Percentiles rank a stretch among this genome's conserved stretches.
Conservation (phyloP, 805 yeast genomes). For the Sporopachydermia quercuum region DNA sequence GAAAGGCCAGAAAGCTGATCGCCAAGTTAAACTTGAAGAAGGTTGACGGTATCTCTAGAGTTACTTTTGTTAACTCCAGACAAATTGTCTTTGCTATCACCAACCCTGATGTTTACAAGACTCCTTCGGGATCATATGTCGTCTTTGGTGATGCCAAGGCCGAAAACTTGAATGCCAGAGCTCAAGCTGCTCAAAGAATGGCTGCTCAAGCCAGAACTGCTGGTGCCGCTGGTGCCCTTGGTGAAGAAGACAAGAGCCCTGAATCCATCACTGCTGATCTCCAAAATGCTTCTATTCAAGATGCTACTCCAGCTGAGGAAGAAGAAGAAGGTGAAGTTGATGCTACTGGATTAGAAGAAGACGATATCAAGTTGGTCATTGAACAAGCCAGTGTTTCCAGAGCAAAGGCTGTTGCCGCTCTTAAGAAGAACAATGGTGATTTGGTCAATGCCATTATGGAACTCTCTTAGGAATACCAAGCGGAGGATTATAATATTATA, state of each 20-base stretch:
- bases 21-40: slow-evolving; percentile 79
- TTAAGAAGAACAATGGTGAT: slow-evolving; percentile 80
- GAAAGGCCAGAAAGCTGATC: slow-evolving; percentile 87
- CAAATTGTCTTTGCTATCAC: slow-evolving; percentile 86
- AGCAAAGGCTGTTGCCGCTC: slow-evolving; percentile 83
- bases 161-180: slow-evolving; percentile 82
- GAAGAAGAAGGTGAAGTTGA: slow-evolving; percentile 68
- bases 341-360: slow-evolving; percentile 67
- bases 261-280: slow-evolving; percentile 74
- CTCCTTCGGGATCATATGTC: slow-evolving; percentile 85
- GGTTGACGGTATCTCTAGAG: slow-evolving; percentile 87
- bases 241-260: slow-evolving; percentile 40
- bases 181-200: slow-evolving; percentile 72
- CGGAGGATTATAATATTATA: no score
- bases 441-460: slow-evolving; percentile 91
- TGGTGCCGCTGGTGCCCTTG: slow-evolving; percentile 15
- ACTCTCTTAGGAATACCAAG: slow-evolving; percentile 22
- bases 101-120: slow-evolving; percentile 87
- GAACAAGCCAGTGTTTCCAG: slow-evolving; percentile 87
- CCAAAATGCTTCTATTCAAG: slow-evolving; percentile 46
- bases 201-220: slow-evolving; percentile 31
- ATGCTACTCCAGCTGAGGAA: slow-evolving; percentile 30
- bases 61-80: slow-evolving; percentile 87
- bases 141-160: slow-evolving; percentile 97
- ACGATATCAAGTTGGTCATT: slow-evolving; percentile 72